These are phyloP conservation scores for Lasiosphaeria hispida DNA, from an alignment of 495 filamentous ascomycete genomes.

Conservation along the genomic window DNA sequence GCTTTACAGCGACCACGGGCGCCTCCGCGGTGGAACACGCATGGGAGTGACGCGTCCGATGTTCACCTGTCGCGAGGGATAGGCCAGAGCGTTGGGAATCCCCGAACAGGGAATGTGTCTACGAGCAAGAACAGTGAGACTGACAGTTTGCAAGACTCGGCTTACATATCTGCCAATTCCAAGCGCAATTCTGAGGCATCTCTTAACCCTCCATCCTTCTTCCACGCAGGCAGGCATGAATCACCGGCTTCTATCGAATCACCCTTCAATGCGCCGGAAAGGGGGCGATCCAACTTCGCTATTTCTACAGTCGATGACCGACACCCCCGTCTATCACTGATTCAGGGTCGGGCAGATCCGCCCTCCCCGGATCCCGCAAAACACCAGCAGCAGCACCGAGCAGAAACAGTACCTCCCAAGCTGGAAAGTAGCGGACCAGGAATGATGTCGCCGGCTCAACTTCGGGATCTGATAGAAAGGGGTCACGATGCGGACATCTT, in stretches of 20 bases:
- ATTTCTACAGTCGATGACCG: slow-evolving; percentile 47
- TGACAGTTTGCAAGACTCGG: slow-evolving; percentile 42
- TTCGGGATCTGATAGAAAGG: slow-evolving; percentile 64
- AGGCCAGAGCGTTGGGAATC: not conserved
- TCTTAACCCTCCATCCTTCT: slow-evolving; percentile 34
- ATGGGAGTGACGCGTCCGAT: slow-evolving; percentile 38
- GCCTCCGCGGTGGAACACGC: slow-evolving; percentile 40
- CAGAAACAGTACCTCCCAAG: slow-evolving; percentile 56
- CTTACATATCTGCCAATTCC: slow-evolving; percentile 47
- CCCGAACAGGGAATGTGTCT: slow-evolving; percentile 8
- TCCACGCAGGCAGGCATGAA: slow-evolving; percentile 34
- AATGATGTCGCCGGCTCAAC: slow-evolving; percentile 62
- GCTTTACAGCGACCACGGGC: slow-evolving; percentile 32
- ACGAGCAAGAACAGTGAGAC: slow-evolving; percentile 27
- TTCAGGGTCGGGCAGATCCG: slow-evolving; percentile 32
- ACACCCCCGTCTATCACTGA: slow-evolving; percentile 50
- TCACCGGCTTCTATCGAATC: slow-evolving; percentile 38
- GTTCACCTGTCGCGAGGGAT: slow-evolving; percentile 20
- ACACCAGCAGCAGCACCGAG: slow-evolving; percentile 29
- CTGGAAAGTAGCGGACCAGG: slow-evolving; percentile 44
- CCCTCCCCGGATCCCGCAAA: slow-evolving; percentile 18
- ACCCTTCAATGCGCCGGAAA: slow-evolving; percentile 31
- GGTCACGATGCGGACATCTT: slow-evolving; percentile 56
- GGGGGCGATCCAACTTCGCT: slow-evolving; percentile 25
- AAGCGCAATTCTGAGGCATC: slow-evolving; percentile 47